Percentiles rank a stretch among this genome's conserved stretches.
phyloP scores from a whole-genome alignment of 129 eudicot species.

The Tagetes patula region DNA sequence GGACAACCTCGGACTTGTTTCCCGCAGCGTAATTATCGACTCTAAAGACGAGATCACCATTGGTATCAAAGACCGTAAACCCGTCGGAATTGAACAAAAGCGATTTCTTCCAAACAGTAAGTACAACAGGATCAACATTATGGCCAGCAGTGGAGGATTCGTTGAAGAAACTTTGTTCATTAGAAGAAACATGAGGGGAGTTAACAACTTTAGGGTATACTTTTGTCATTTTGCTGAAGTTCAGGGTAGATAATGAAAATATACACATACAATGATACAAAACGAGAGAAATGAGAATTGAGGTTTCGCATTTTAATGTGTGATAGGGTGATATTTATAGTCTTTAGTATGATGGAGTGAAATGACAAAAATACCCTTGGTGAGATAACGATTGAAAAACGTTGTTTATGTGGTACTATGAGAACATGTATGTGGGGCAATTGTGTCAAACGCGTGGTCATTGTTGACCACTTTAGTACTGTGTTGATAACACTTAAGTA shows the following conservation, averaged over 20 bases:
- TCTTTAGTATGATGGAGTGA: not conserved
- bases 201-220: slow-evolving; percentile 44
- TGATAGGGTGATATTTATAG: slow-evolving; percentile 12
- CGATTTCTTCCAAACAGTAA: slow-evolving; percentile 81
- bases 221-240: slow-evolving; percentile 36
- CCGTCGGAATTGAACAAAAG: slow-evolving; percentile 69
- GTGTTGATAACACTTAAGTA: not conserved
- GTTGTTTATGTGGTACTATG: not conserved
- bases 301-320: not conserved
- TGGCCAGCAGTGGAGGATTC: slow-evolving; percentile 12
- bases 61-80: slow-evolving; percentile 64
- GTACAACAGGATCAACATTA: slow-evolving; percentile 23
- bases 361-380: slow-evolving; percentile 22
- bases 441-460: slow-evolving; percentile 6
- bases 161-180: not conserved
- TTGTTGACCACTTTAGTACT: not conserved
- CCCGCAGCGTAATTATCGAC: slow-evolving; percentile 63
- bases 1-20: slow-evolving; percentile 45
- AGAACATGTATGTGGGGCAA: not conserved
- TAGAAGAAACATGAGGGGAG: slow-evolving; percentile 1
- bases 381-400: not conserved
- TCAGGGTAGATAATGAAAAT: not conserved
- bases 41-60: slow-evolving; percentile 66
- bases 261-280: not conserved
- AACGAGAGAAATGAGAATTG: not conserved